Evolutionary conservation across 2,329 filamentous ascomycete genomes (phyloP), one percentile per base, ranked within the genome.

Genomic region (Endothia cerciana): DNA sequence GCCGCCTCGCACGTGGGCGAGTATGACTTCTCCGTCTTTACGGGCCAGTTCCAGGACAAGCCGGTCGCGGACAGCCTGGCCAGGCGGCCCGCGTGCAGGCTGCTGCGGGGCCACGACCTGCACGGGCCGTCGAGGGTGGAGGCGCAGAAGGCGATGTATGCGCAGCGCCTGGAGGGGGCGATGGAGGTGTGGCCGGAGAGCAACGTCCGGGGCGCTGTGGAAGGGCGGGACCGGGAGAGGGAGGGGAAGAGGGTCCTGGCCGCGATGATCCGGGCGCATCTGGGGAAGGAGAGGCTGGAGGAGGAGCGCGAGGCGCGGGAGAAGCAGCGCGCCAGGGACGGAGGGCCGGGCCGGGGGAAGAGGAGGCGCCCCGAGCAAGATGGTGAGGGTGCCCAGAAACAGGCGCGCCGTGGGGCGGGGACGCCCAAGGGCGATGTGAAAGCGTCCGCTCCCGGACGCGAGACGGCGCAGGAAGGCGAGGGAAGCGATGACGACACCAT

Each of bases 181-280:
- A 43, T 19, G 41, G 28, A 49, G 41, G 7, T 22, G 13, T 60
- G 43, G 41, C 13, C 25, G 4, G 33, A 36, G 41, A 60, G 58
- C 28, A 60, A 60, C 30, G 33, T 38, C 19, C 58, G 58, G 30
- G 58, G 58, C 28, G 41, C 58, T 25, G 41, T 25, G 41, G 41
- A 49, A 8, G 41, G 22, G 19, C 19, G 17, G 10, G 19, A 36
- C 25, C 25, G 47, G 4, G 58, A 49, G 58, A 15, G 19, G n/a
- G 5, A 11, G 17, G 28, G n/a, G 7, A 60, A 49, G 58, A 49
- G 22, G 11, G 1, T 2, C 8, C n/a, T 60, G 41, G 41, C 15
- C 0, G 30, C 1, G 58, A 45, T 45, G 58, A 15, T 49, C 11
- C 7, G 28, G 1, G n/a, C 22, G 28, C 17, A 19, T 6, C 10